Evolutionary conservation across 2,329 filamentous ascomycete species (phyloP).

Genomic region (Monosporascus sp.): DNA sequence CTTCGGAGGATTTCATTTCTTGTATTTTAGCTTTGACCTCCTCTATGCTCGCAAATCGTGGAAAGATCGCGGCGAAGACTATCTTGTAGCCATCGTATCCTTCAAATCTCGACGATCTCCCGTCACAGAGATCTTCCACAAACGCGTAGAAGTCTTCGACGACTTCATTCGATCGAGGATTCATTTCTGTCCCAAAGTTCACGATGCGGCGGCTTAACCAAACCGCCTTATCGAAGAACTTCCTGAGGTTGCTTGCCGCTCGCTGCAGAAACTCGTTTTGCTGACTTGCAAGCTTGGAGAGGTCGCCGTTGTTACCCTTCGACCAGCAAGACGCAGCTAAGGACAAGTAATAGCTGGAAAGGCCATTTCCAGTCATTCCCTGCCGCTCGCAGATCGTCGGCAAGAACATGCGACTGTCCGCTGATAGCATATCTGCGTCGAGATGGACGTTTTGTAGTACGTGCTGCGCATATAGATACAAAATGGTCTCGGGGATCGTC

Average conservation of each 20-base stretch:
- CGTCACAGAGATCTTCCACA: not conserved
- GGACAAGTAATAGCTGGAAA: not conserved
- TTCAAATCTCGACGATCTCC: not conserved
- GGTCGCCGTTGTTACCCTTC: not conserved
- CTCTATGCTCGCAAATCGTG: not conserved
- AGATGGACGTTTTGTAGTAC: conserved; percentile 22
- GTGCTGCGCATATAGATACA: conserved; percentile 25
- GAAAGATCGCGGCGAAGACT: not conserved
- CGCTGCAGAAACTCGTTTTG: not conserved
- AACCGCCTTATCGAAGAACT: not conserved
- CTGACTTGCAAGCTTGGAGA: not conserved
- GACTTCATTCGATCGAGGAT: not conserved
- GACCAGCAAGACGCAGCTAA: not conserved
- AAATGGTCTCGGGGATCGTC: conserved; percentile 13
- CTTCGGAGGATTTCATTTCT: not conserved
- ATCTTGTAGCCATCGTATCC: not conserved
- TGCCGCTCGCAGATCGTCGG: not conserved
- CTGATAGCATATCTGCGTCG: conserved; percentile 14
- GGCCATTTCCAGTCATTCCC: not conserved
- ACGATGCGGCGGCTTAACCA: not conserved
- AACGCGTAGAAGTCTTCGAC: not conserved
- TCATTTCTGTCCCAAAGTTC: not conserved
- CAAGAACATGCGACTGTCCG: not conserved
- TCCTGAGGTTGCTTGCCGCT: not conserved
- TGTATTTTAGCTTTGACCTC: not conserved